Conservation (phyloP, 2,329 filamentous ascomycete genomes). For the Magnaporthales sp. region DNA sequence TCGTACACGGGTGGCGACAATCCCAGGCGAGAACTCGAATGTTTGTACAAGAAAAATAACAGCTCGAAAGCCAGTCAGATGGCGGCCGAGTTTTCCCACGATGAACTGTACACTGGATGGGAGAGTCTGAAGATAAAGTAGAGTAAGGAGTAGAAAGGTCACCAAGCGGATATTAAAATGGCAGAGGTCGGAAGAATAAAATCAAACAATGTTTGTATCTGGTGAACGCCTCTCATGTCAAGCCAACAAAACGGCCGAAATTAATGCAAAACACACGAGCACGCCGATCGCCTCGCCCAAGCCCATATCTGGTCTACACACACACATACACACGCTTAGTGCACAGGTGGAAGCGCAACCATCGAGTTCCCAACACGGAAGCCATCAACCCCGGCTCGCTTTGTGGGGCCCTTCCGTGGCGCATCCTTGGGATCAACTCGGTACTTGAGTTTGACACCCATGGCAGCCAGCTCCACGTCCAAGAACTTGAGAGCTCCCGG, state of each 20-base stretch:
- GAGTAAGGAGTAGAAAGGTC: background rate
- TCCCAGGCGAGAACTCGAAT: background rate
- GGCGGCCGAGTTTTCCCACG: background rate
- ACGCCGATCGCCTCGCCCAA: background rate
- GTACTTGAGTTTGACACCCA: conserved; percentile 95
- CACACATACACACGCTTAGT: no score
- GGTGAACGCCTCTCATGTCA: background rate
- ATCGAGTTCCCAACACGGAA: conserved; percentile 6
- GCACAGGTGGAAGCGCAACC: conserved; percentile 1
- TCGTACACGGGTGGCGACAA: background rate
- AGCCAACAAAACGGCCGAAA: background rate
- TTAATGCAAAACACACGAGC: background rate
- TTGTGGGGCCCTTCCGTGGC: conserved; percentile 42
- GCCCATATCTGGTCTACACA: background rate
- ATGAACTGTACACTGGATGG: background rate
- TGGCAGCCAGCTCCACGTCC: conserved; percentile 90
- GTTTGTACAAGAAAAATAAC: background rate
- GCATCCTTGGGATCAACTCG: conserved; percentile 56
- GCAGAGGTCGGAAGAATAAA: background rate
- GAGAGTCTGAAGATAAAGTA: background rate
- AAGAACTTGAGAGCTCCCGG: conserved; percentile 88
- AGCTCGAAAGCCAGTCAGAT: background rate
- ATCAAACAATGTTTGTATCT: background rate
- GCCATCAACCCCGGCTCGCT: conserved; percentile 25
- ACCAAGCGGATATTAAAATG: background rate